These are phyloP conservation scores for Margaritispora aquatica DNA, from an alignment of 495 filamentous ascomycete species.

Conservation along the genomic window DNA sequence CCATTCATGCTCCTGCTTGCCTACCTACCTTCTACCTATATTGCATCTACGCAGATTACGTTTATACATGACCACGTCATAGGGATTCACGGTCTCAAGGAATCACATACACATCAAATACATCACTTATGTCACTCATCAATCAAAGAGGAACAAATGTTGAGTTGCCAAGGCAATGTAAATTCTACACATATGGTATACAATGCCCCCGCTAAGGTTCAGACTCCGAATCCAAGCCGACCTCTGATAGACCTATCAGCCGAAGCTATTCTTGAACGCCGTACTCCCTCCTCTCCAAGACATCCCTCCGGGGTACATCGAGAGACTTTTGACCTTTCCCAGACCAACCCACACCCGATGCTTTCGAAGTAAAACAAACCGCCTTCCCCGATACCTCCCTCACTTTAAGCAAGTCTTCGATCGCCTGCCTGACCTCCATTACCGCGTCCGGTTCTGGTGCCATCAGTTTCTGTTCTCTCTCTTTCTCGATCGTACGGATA, in stretches of 20 bases:
- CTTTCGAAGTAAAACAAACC: conserved; percentile 2
- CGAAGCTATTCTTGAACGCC: conserved; percentile 7
- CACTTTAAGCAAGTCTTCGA: conserved; percentile 22
- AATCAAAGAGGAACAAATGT: too few species aligned
- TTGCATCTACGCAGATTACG: too few species aligned
- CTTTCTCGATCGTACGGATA: conserved; percentile 31
- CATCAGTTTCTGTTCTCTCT: conserved; percentile 7
- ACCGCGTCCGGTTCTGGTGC: conserved; percentile 20
- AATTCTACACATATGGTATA: too few species aligned
- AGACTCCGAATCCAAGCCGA: neutral
- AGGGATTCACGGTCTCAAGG: too few species aligned
- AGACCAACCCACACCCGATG: neutral
- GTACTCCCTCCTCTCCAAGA: conserved; percentile 20
- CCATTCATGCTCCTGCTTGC: too few species aligned
- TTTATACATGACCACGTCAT: too few species aligned
- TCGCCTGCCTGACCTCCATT: conserved; percentile 20
- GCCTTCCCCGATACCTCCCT: conserved; percentile 6
- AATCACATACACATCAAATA: too few species aligned
- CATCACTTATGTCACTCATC: too few species aligned
- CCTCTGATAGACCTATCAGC: neutral
- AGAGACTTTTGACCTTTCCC: conserved; percentile 20
- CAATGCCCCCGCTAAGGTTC: neutral
- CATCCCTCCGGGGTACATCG: too few species aligned
- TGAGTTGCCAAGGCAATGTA: too few species aligned
- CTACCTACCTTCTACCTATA: too few species aligned